Base-by-base conservation (phyloP, 805 yeast genomes). In the Myxozyma melibiosi region DNA sequence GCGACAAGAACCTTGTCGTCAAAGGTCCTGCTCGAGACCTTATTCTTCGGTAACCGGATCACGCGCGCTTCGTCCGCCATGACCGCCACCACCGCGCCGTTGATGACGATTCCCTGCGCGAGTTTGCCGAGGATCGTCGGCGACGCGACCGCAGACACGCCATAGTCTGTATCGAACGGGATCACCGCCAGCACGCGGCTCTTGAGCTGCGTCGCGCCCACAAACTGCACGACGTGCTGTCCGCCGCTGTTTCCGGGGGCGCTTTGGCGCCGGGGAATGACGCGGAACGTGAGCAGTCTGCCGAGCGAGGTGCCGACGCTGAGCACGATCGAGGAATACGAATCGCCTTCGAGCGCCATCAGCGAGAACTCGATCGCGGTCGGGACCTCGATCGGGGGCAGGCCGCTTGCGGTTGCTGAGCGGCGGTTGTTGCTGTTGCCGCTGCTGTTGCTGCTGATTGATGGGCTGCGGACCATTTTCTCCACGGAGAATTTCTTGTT, bases 281-380 rank as follows among this genome's bases (percentile, higher is more conserved):
- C 71, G 66, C 84, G 83, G 71, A 80, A 88, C 0, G 83, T 77
- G 27, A 85, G 59, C 11, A 90, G 67, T 54, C 88, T 86, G 16
- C 97, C 97, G 14, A 74, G 73, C 54, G 82, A 80, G 0, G 96
- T 86, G 24, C 98, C 98, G 11, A 84, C 86, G 24, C 81, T 72
- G 72, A 91, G 71, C 25, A 88, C 66, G 35, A 91, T 81, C n/a
- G 90, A 84, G 0, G 94, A 84, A 65, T 78, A 86, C 0, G 79
- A 80, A 55, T 87, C 94, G 28, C 80, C 82, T 1, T 84, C 87
- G 50, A 80, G 75, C 34, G 81, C 82, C 77, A 87, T 81, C 24
- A 88, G 85, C 0, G 91, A 80, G 70, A 91, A 89, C 62, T 89
- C 90, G 48, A 88, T 69, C 1, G 80, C 67, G 0, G 95, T 85